A percentile compares a stretch with the other conserved stretches of the same genome.
These are phyloP conservation scores for Salmacisia buchloeana DNA, from an alignment of 1,284 basidiomycete species.

Conservation along the genomic window DNA sequence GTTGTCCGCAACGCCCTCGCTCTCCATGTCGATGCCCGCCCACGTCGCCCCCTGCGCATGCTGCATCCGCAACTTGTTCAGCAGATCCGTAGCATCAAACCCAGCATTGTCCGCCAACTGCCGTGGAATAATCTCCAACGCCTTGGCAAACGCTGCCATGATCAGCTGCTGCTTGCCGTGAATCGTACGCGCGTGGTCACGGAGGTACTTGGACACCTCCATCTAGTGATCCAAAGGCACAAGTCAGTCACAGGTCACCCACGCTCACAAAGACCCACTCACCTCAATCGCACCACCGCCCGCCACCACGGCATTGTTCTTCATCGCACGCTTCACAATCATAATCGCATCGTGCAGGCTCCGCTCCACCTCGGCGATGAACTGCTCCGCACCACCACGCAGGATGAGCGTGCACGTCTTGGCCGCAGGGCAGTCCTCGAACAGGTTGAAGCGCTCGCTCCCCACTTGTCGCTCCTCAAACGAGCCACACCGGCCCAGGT, in stretches of 20 bases:
- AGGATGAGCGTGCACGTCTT: slow-evolving; percentile 96
- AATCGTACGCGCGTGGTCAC: slow-evolving; percentile 83
- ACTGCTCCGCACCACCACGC: slow-evolving; percentile 95
- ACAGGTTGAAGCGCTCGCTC: slow-evolving; percentile 93
- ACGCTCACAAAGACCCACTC: slow-evolving; percentile 28
- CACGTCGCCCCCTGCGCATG: slow-evolving; percentile 80
- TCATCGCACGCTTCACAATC: slow-evolving; percentile 96
- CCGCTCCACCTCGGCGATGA: slow-evolving; percentile 96
- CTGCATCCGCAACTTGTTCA: slow-evolving; percentile 95
- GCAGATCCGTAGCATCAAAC: slow-evolving; percentile 90
- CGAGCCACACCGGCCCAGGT: slow-evolving; percentile 82
- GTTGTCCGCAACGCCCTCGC: slow-evolving; percentile 80
- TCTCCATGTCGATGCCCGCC: slow-evolving; percentile 94
- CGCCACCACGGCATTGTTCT: slow-evolving; percentile 91
- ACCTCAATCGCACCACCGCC: slow-evolving; percentile 97
- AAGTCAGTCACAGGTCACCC: not conserved
- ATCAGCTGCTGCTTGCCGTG: slow-evolving; percentile 94
- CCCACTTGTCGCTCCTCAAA: slow-evolving; percentile 97
- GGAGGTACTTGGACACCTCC: slow-evolving; percentile 89
- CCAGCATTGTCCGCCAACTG: slow-evolving; percentile 99
- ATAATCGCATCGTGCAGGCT: slow-evolving; percentile 98
- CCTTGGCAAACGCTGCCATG: slow-evolving; percentile 91
- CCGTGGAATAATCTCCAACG: slow-evolving; percentile 92
- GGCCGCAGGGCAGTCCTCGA: slow-evolving; percentile 87
- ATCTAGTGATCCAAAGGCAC: slow-evolving; percentile 59